phyloP scores from a whole-genome alignment of 345 rosid genomes.

The Erucastrum elatum region DNA sequence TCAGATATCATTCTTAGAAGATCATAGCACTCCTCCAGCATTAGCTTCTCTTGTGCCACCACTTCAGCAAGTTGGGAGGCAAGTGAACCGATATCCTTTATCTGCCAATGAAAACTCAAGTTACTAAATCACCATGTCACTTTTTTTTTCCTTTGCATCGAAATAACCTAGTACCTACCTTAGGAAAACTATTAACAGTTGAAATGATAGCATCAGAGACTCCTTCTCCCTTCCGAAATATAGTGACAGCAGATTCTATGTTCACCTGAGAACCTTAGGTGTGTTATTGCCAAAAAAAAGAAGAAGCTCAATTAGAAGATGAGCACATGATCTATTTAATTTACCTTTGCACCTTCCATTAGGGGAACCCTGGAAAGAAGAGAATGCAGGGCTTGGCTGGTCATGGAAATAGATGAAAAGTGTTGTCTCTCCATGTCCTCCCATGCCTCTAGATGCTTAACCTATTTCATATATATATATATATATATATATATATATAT shows the following conservation, averaged over 20 bases:
- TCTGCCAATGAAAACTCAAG: conserved; percentile 36
- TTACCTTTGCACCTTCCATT: conserved; percentile 65
- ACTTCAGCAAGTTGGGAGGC: conserved; percentile 61
- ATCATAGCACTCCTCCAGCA: conserved; percentile 63
- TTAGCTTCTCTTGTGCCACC: conserved; percentile 60
- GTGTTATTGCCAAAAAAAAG: not conserved
- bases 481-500: not conserved
- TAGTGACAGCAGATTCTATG: conserved; percentile 41
- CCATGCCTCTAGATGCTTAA: conserved; percentile 67
- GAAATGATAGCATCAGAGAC: conserved; percentile 53
- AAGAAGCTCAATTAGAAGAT: not conserved
- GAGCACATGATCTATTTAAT: not conserved
- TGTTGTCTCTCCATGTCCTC: conserved; percentile 67
- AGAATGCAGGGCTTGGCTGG: conserved; percentile 55
- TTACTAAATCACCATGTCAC: not conserved
- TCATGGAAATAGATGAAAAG: conserved; percentile 49
- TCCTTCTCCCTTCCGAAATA: conserved; percentile 52
- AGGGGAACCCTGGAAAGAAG: conserved; percentile 67
- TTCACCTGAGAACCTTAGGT: conserved; percentile 44
- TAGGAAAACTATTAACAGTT: conserved; percentile 33
- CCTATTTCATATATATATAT: conserved; percentile 34
- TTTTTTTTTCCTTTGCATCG: not conserved
- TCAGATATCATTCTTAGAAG: conserved; percentile 48
- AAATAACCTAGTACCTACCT: conserved; percentile 41
- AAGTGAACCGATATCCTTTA: conserved; percentile 40